phyloP scores from a whole-genome alignment of 2,329 filamentous ascomycete species.

The Thyridium curvatum region DNA sequence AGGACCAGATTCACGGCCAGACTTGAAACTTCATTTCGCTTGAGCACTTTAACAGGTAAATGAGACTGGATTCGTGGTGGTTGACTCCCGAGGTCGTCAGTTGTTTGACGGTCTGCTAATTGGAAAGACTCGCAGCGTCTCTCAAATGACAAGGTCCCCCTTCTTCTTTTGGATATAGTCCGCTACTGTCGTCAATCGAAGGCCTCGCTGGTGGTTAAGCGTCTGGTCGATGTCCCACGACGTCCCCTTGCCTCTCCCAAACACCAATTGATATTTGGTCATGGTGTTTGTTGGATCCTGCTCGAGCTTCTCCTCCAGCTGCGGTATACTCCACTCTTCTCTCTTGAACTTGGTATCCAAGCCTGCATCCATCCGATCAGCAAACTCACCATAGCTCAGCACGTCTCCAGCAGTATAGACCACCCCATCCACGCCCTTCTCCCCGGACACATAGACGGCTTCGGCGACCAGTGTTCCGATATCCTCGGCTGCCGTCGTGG shows the following conservation, averaged over 20 bases:
- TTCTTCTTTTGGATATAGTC: no score
- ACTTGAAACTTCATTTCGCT: no score
- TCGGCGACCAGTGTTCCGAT: constrained; percentile 57
- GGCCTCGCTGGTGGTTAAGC: constrained; percentile 43
- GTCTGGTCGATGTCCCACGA: constrained; percentile 50
- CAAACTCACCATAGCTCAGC: constrained; percentile 47
- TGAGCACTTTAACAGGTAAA: no score
- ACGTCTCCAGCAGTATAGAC: constrained; percentile 59
- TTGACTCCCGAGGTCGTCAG: no score
- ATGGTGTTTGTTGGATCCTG: constrained; percentile 40
- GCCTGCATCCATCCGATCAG: constrained; percentile 42
- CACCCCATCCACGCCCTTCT: constrained; percentile 29
- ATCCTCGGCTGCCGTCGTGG: constrained; percentile 55
- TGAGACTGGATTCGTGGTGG: no score
- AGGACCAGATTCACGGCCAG: no score
- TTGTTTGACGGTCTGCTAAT: no score
- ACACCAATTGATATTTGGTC: constrained; percentile 55
- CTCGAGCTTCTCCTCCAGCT: constrained; percentile 37
- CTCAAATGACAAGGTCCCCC: no score
- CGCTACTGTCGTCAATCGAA: constrained; percentile 25
- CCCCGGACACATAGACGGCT: constrained; percentile 36
- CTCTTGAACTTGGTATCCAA: constrained; percentile 34
- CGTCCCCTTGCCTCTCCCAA: constrained; percentile 52
- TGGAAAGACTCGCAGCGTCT: no score
- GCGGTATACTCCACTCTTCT: constrained; percentile 41